Evolutionary conservation across 108 stramenopile species (phyloP), one percentile per base, ranked within the genome.

Genomic region (Cylindrotheca closterium): DNA sequence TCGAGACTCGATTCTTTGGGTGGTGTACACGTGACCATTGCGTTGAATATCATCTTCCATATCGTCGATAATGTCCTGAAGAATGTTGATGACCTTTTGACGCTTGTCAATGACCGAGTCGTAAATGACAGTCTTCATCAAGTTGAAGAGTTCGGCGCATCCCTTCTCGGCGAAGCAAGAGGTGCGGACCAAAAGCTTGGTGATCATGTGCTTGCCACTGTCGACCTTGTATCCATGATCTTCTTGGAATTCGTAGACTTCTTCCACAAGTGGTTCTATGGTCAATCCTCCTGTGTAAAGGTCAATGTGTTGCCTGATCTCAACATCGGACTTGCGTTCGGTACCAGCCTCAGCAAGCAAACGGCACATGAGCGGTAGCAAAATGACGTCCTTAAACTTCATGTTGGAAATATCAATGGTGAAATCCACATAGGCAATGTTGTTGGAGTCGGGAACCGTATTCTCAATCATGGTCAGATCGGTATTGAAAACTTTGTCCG

Each of bases 401-500:
- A 97, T 30, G 60, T 67, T 78, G 45, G 86, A 86, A 30, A 92
- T 63, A 70, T 96, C 95, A 17, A 97, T 53, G 1, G 86, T 87
- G 48, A 93, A 76, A 69, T 94, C 89, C 29, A 92, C 74, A 67
- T 96, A 96, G 7, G 87, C 69, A 62, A 97, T 93, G 27, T 93
- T 92, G 51, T 78, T 79, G 52, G 81, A 91, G 50, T 82, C 61
- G 2, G 50, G 33, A 23, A 96, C 65, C 23, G 67, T 75, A 62
- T 94, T 87, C 23, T 67, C 66, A 22, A 93, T 59, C 47, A 94
- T 55, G 47, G 64, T 74, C 28, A 89, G 69, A 25, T 84, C 88
- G 47, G 86, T 70, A 30, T 72, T 79, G 33, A 68, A 73, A 7
- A 69, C 62, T 65, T 87, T 74, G 2, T 75, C 55, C 8, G 63